phyloP scores from a whole-genome alignment of 208 protist genomes.

The Trypanosoma avium region DNA sequence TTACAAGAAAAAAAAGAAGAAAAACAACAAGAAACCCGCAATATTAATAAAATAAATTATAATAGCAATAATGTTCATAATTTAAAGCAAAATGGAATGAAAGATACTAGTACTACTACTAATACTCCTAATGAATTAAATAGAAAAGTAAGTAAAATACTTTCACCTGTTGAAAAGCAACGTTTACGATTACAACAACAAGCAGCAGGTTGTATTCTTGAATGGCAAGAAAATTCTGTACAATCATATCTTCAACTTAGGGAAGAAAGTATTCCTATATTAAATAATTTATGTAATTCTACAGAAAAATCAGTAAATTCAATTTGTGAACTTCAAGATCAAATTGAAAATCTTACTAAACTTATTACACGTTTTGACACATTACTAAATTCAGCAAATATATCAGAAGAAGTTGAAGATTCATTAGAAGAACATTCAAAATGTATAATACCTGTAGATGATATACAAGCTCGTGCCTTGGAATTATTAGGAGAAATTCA shows the following conservation, averaged over 20 bases:
- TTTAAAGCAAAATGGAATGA: no score
- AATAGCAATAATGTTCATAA: no score
- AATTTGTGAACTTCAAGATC: background rate
- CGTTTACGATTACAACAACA: background rate
- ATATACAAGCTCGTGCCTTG: slow-evolving; percentile 58
- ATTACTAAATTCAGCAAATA: no score
- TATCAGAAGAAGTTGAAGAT: background rate
- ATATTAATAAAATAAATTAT: no score
- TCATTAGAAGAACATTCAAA: slow-evolving; percentile 55
- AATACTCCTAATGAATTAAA: no score
- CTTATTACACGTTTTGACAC: background rate
- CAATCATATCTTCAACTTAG: slow-evolving; percentile 4
- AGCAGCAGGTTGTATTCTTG: background rate
- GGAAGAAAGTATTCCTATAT: background rate
- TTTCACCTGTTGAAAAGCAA: no score
- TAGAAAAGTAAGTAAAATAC: no score
- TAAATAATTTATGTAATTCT: background rate
- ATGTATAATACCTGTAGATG: slow-evolving; percentile 55
- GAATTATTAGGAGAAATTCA: slow-evolving; percentile 76
- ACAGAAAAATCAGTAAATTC: background rate
- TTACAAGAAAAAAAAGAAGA: no score
- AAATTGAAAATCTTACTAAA: background rate
- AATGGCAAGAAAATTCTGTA: background rate
- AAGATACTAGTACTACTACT: no score
- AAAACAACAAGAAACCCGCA: no score